These are phyloP conservation scores for Immersiella caudata DNA, from an alignment of 495 filamentous ascomycete species.

Conservation along the genomic window DNA sequence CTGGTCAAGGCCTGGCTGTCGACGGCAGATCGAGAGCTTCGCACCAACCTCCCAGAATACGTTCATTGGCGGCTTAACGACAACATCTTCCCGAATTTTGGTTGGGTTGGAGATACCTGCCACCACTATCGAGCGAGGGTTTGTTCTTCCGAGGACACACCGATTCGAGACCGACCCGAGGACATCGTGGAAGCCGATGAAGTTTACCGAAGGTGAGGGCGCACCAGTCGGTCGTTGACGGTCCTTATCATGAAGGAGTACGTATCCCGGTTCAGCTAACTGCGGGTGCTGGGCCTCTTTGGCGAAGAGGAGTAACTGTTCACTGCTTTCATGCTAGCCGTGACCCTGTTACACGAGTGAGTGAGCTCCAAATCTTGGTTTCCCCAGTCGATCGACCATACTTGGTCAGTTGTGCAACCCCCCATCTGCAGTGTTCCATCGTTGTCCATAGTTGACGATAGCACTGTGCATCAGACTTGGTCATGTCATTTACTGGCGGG, in stretches of 20 bases:
- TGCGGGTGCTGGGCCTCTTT: conserved; percentile 32
- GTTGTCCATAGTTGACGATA: conserved; percentile 6
- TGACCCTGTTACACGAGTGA: conserved; percentile 47
- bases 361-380: conserved; percentile 9
- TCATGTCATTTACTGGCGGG: conserved; percentile 45
- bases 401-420: neutral
- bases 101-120: conserved; percentile 46
- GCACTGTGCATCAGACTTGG: conserved; percentile 34
- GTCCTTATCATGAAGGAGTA: conserved; percentile 41
- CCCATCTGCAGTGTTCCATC: neutral
- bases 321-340: conserved; percentile 45
- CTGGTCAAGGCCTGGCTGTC: conserved; percentile 29
- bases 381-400: neutral
- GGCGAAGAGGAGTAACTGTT: conserved; percentile 43
- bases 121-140: conserved; percentile 30
- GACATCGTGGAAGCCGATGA: conserved; percentile 35
- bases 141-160: neutral
- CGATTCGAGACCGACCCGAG: conserved; percentile 31
- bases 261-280: conserved; percentile 30
- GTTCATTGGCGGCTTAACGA: conserved; percentile 41
- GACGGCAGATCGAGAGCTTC: conserved; percentile 26
- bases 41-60: conserved; percentile 24
- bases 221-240: conserved; percentile 28
- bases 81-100: conserved; percentile 35
- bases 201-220: conserved; percentile 16